Evolutionary conservation across 768 basidiomycete genomes (phyloP).

Genomic region (Kwoniella pini): DNA sequence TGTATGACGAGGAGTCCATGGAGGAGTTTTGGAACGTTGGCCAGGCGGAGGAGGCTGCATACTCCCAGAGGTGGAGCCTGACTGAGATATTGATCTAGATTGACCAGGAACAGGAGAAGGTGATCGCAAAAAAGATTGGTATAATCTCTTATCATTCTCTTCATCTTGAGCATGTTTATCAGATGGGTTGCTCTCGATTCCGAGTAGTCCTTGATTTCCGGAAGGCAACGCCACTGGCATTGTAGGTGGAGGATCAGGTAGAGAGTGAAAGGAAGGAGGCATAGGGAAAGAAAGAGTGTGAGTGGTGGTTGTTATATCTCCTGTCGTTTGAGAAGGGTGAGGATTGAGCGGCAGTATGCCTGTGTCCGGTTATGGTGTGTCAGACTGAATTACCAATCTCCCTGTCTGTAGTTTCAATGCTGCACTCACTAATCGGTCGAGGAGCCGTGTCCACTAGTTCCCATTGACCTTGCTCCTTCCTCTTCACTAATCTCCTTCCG

Average conservation of each 20-base stretch:
- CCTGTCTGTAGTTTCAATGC: background rate
- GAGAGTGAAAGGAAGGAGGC: constrained; percentile 16
- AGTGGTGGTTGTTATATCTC: constrained; percentile 20
- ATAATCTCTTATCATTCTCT: constrained; percentile 10
- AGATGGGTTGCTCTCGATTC: background rate
- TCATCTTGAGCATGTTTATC: background rate
- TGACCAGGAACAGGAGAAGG: constrained; percentile 6
- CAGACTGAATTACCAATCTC: no score
- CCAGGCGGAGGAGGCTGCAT: constrained; percentile 9
- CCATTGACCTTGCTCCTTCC: constrained; percentile 12
- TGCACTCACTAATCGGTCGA: constrained; percentile 12
- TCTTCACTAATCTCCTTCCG: constrained; percentile 6
- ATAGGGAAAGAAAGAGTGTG: constrained; percentile 18
- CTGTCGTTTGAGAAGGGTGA: constrained; percentile 23
- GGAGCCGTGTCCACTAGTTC: constrained; percentile 7
- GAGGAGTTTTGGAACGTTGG: background rate
- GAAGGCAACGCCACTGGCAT: background rate
- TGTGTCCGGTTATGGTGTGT: background rate
- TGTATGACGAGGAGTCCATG: constrained; percentile 5
- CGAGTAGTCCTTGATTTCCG: background rate
- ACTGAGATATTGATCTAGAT: background rate
- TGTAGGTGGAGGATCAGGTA: constrained; percentile 3
- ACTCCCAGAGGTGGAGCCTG: constrained; percentile 3
- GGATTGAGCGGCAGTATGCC: constrained; percentile 5
- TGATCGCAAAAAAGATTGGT: constrained; percentile 10